Evolutionary conservation across 2,329 filamentous ascomycete genomes (phyloP), one percentile per base, ranked within the genome.

Genomic region (Venturia aucupariae): DNA sequence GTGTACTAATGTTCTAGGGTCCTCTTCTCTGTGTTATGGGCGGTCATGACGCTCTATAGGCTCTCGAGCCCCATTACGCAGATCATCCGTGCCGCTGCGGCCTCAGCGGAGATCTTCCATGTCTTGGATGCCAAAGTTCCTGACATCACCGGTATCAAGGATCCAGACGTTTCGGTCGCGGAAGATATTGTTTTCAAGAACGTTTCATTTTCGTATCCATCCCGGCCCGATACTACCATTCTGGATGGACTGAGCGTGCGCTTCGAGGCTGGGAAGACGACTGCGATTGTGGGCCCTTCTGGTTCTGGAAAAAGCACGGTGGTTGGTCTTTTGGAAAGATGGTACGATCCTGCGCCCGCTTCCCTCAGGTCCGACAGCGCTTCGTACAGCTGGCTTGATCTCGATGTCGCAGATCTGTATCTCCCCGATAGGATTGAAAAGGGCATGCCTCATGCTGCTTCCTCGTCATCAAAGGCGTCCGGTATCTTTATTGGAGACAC

Each of bases 301-400:
- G 79, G 79, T 1, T 73, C 76, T 41, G 76, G 76, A 4, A 78
- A 81, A 66, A 78, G 75, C 1, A 80, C 79, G 0, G 67, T 80
- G 6, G 72, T 78, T 1, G 75, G 76, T 1, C 69, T 80, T 4
- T 70, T 81, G 6, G 71, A 77, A 41, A 71, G 77, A 24, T 72
- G 78, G 32, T 78, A 76, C 39, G 17, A 44, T 35, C 64, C 54
- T 10, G 46, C 41, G n/a, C 27, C 41, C 39, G 11, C 30, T n/a
- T 24, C 51, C 24, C 13, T 19, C 32, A 35, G 35, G 22, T 7
- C 15, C 17, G 32, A 24, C 38, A 59, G 22, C 11, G 32, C 62
- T n/a, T 39, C 62, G 7, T 46, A 24, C 30, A 32, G 32, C 27
- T 32, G 30, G 41, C 22, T 54, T 13, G 32, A 60, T 19, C 4